Percentiles rank a stretch among this genome's conserved stretches.
Evolutionary conservation across 345 rosid species (phyloP).

Genomic region (Linum tenue): DNA sequence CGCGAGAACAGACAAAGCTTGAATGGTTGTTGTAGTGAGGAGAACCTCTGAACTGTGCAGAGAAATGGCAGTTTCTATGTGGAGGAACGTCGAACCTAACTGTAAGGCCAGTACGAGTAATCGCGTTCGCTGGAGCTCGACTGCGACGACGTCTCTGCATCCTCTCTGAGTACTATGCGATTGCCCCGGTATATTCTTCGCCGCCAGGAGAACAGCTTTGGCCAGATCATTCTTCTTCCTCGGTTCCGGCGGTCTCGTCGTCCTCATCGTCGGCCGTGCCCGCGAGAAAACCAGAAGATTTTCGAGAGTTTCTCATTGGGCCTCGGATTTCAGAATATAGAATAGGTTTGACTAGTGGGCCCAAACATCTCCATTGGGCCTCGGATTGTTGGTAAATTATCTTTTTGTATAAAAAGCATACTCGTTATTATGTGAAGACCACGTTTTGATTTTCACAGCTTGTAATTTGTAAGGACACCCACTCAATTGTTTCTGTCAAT

Average conservation of each 20-base stretch:
- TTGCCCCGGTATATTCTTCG: constrained; percentile 16
- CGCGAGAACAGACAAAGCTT: constrained; percentile 11
- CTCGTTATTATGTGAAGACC: no score
- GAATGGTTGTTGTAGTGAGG: constrained; percentile 37
- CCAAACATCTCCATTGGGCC: no score
- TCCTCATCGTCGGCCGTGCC: not conserved
- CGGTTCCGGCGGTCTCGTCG: not conserved
- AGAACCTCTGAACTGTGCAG: constrained; percentile 8
- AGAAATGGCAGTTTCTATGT: constrained; percentile 55
- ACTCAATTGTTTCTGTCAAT: no score
- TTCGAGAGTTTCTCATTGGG: not conserved
- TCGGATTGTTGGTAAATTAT: no score
- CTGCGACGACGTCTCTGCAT: not conserved
- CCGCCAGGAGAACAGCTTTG: constrained; percentile 1
- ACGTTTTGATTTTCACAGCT: no score
- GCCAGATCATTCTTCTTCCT: constrained; percentile 18
- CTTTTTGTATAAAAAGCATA: no score
- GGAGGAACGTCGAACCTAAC: constrained; percentile 64
- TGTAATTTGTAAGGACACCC: no score
- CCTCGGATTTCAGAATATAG: no score
- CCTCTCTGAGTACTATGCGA: not conserved
- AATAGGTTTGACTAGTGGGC: no score
- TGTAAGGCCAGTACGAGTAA: constrained; percentile 35
- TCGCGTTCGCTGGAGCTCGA: constrained; percentile 9
- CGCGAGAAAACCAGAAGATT: no score